These are phyloP conservation scores for Polygonum maritimum DNA, from an alignment of 148 eudicot species.

Conservation along the genomic window DNA sequence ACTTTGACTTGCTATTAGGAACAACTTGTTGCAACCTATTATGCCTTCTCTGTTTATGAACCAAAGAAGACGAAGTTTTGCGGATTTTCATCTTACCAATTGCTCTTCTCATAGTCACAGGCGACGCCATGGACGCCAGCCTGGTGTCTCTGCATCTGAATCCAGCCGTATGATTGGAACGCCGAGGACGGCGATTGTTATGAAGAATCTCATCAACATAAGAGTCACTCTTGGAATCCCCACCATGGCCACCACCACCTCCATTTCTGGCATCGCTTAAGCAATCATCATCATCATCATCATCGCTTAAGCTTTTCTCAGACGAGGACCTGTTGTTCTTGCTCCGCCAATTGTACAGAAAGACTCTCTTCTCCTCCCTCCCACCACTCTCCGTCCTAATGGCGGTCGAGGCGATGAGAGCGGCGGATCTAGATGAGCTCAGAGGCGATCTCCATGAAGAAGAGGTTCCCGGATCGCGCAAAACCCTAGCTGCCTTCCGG, in stretches of 20 bases:
- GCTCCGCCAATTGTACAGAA: conserved; percentile 72
- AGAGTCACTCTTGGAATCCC: conserved; percentile 63
- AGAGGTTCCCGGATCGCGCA: conserved; percentile 92
- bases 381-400: conserved; percentile 4
- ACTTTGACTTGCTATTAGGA: conserved; percentile 21
- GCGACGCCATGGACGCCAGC: conserved; percentile 29
- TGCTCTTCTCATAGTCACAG: conserved; percentile 35
- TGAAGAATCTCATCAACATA: conserved; percentile 37
- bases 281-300: conserved; percentile 54
- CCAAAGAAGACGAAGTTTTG: conserved; percentile 27
- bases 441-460: conserved; percentile 87
- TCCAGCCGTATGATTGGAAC: conserved; percentile 21
- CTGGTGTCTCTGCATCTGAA: conserved; percentile 46
- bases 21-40: conserved; percentile 23
- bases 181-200: neutral
- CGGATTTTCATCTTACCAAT: conserved; percentile 49
- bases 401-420: conserved; percentile 2
- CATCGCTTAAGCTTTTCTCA: conserved; percentile 38
- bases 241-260: conserved; percentile 18
- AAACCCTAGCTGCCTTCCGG: conserved; percentile 63
- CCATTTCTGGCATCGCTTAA: conserved; percentile 58
- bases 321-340: conserved; percentile 65
- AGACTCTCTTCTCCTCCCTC: conserved; percentile 50
- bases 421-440: conserved; percentile 64
- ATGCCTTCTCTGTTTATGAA: conserved; percentile 30